Conservation (phyloP, 176 grass and related monocot genomes). For the Chloris gayana region DNA sequence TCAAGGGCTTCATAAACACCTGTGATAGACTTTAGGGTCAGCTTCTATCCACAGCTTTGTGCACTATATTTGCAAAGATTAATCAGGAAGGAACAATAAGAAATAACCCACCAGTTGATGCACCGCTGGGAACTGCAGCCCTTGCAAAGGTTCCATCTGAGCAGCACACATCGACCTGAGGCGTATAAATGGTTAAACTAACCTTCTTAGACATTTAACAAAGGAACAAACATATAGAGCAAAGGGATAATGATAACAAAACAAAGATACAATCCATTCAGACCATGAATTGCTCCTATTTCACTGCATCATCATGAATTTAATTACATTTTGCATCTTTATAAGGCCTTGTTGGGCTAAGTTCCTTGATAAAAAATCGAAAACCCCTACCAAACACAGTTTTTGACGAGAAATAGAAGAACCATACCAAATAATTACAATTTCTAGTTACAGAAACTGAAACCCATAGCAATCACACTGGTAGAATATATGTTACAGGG, state of each 20-base stretch:
- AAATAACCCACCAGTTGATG: slow-evolving; percentile 73
- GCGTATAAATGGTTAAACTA: neutral
- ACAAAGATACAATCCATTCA: neutral
- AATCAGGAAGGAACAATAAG: neutral
- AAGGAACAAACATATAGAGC: neutral
- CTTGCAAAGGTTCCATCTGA: slow-evolving; percentile 68
- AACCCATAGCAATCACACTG: neutral
- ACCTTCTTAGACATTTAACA: neutral
- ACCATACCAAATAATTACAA: too few relatives aligned
- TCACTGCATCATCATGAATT: too few relatives aligned
- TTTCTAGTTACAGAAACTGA: too few relatives aligned
- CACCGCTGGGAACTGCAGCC: slow-evolving; percentile 91
- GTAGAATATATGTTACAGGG: neutral
- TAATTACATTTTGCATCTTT: too few relatives aligned
- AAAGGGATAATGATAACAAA: neutral
- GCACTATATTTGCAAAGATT: neutral
- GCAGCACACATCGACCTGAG: slow-evolving; percentile 74
- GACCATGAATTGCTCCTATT: neutral
- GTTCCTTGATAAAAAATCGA: too few relatives aligned
- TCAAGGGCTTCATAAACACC: slow-evolving; percentile 94
- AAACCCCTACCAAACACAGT: too few relatives aligned
- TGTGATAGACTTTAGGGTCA: slow-evolving; percentile 13
- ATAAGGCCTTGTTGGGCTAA: too few relatives aligned
- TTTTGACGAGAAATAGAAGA: too few relatives aligned
- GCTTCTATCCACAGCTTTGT: neutral